Base-by-base conservation (phyloP, 2,329 filamentous ascomycete genomes). In the Fusarium albidum region DNA sequence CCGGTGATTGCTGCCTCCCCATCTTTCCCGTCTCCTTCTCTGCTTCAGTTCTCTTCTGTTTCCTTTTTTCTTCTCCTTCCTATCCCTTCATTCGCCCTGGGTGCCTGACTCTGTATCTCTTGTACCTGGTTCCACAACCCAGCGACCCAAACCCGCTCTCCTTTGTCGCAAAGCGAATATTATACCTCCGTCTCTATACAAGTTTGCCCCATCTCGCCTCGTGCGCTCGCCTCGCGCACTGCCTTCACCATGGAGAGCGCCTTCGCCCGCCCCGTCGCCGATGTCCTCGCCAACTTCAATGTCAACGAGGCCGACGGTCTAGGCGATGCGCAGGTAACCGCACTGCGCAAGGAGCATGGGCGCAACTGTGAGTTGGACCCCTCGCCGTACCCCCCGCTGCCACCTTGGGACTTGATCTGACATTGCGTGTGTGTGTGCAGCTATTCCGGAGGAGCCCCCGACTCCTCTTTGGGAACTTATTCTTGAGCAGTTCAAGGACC, bases 401-500 rank as follows among this genome's bases (percentile, higher is more conserved):
- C 38, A 15, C 33, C n/a, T 39, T 26, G 21, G 29, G 38, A 45
- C 42, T 38, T 43, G 43, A 50, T 33, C 59, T 68, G 41, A 61
- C 44, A 42, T 48, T 15, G 21, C n/a, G n/a, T n/a, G n/a, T n/a
- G n/a, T n/a, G n/a, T n/a, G n/a, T 18, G 45, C 61, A 86, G 83
- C 82, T 40, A 86, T 86, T 57, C 77, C 82, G 38, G 95, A 99
- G 78, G 95, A 99, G 63, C 95, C 95, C 47, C 92, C 95, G 4
- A 99, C 95, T 27, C 95, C 95, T 32, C 74, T 99, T 40, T 99
- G 94, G 95, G 86, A 98, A 77, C 87, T 99, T 59, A 91, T 99
- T 49, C 83, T 99, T 53, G 95, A 99, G 77, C 95, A 99, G 75
- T 99, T 99, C 83, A 97, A 99, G 77, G 95, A 99, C 73, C 95